A percentile compares a stretch with the other conserved stretches of the same genome.
Evolutionary conservation across 2,329 filamentous ascomycete species (phyloP).

Genomic region (Mollisia scopiformis): DNA sequence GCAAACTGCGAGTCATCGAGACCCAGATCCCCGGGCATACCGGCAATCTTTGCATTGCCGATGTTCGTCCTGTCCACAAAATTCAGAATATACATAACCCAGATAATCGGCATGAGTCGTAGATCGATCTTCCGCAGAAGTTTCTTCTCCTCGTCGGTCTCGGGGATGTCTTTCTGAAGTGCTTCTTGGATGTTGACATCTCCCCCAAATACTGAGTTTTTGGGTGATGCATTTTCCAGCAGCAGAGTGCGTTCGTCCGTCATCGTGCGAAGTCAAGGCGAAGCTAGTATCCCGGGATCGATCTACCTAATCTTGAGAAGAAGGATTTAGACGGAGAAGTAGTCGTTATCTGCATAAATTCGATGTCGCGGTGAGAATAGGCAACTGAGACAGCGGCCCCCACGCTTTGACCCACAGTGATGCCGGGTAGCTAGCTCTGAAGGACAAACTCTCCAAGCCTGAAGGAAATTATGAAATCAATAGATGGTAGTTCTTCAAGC

Average conservation of each 20-base stretch:
- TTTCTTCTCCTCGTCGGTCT: conserved; percentile 34
- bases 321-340: too few relatives aligned
- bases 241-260: conserved; percentile 17
- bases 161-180: conserved; percentile 32
- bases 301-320: too few relatives aligned
- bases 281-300: too few relatives aligned
- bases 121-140: conserved; percentile 55
- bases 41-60: conserved; percentile 56
- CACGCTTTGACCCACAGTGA: too few relatives aligned
- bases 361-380: too few relatives aligned
- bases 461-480: too few relatives aligned
- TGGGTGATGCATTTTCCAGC: conserved; percentile 13
- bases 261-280: neutral
- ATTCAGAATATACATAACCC: conserved; percentile 58
- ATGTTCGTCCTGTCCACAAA: conserved; percentile 57
- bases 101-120: conserved; percentile 53
- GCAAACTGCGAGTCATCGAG: conserved; percentile 24
- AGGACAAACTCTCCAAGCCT: too few relatives aligned
- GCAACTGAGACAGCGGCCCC: too few relatives aligned
- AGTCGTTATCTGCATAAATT: too few relatives aligned
- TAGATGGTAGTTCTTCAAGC: too few relatives aligned
- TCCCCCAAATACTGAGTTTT: conserved; percentile 12
- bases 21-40: conserved; percentile 53
- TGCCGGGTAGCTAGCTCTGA: too few relatives aligned
- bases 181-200: conserved; percentile 29